These are phyloP conservation scores for Shiraia bambusicola DNA, from an alignment of 2,329 filamentous ascomycete genomes.

Conservation along the genomic window DNA sequence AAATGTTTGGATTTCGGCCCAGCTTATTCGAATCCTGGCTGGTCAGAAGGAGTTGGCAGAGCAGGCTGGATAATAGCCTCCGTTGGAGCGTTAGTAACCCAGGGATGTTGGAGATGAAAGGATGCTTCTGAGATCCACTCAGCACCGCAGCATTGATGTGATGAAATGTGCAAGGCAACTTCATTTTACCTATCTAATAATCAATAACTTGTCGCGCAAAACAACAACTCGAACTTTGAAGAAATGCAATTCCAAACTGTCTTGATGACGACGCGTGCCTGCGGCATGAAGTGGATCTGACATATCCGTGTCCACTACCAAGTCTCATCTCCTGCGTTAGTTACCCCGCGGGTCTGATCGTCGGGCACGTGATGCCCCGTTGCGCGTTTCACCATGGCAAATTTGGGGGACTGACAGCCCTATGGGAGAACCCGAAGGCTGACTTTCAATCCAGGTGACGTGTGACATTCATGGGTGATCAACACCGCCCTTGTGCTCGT, in stretches of 20 bases:
- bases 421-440: slow-evolving; percentile 13
- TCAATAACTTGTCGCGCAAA: not conserved
- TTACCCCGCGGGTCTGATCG: slow-evolving; percentile 8
- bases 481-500: slow-evolving; percentile 9
- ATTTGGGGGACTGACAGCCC: slow-evolving; percentile 9
- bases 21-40: slow-evolving; percentile 28
- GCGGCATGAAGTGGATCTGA: slow-evolving; percentile 17
- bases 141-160: slow-evolving; percentile 10
- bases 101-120: slow-evolving; percentile 28
- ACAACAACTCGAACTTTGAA: not conserved
- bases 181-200: not conserved
- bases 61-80: slow-evolving; percentile 5
- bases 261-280: slow-evolving; percentile 11
- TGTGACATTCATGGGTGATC: slow-evolving; percentile 17
- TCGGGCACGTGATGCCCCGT: slow-evolving; percentile 21
- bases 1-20: slow-evolving; percentile 38
- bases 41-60: slow-evolving; percentile 24
- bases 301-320: slow-evolving; percentile 17
- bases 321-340: slow-evolving; percentile 8
- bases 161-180: not conserved
- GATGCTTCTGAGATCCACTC: slow-evolving; percentile 18
- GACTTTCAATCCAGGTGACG: slow-evolving; percentile 21
- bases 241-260: not conserved
- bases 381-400: slow-evolving; percentile 21
- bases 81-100: slow-evolving; percentile 16